Evolutionary conservation across 78 protist species (phyloP), one percentile per base, ranked within the genome.

Genomic region (Dictyostelium purpureum): DNA sequence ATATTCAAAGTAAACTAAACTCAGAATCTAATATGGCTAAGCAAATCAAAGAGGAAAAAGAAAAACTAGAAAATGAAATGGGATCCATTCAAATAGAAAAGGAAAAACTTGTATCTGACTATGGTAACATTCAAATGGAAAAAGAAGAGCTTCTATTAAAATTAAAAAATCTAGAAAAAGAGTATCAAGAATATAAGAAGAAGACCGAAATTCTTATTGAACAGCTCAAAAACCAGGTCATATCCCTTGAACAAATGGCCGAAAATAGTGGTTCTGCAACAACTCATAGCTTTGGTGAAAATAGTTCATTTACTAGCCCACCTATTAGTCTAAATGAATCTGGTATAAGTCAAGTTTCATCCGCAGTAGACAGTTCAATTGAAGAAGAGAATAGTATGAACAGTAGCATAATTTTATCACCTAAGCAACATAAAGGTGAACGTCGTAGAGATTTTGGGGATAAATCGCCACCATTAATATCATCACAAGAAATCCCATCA

Each of bases 371-470:
- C 3, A 2, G 7, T 14, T 47, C 52, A 47, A 16, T 2, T 2
- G 12, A 14, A n/a, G n/a, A n/a, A n/a, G n/a, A n/a, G n/a, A n/a
- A n/a, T n/a, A n/a, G n/a, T n/a, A n/a, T n/a, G n/a, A n/a, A 63
- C 33, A 16, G 35, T 63, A 12, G 28, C 28, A 42, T 43, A 24
- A 11, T 71, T 19, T 47, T 71, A 14, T 45, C 79, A 0, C 79
- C 79, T 28, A 71, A 43, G 45, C 40, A 71, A 69, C 76, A 69
- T 69, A 69, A 69, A 69, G 51, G 76, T 21, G 76, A 69, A 69
- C 18, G 26, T 19, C 2, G 33, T 14, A 61, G 70, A 61, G 31
- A 33, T 31, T 24, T 6, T 63, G 76, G 40, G n/a, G 26, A 16
- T n/a, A n/a, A 28, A n/a, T 24, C 47, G n/a, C 31, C 38, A 65